Percentiles rank a stretch among this genome's conserved stretches.
These are phyloP conservation scores for Rhodomyrtus psidioides DNA, from an alignment of 441 rosid species.

Conservation along the genomic window DNA sequence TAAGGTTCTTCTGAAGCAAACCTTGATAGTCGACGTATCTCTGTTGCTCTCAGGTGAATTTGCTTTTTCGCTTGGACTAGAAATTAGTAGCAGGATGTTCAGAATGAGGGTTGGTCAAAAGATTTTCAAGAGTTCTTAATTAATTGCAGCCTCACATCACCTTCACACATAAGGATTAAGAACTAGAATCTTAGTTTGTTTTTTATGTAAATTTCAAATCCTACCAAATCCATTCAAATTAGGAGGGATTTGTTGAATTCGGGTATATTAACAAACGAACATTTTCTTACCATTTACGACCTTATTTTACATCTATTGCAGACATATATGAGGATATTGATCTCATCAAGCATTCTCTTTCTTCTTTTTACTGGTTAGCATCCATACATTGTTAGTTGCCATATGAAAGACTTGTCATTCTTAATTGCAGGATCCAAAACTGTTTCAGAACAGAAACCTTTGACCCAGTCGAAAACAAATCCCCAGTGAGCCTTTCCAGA, in stretches of 20 bases:
- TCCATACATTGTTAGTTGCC: too few relatives aligned
- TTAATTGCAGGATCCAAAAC: too few relatives aligned
- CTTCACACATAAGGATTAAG: not conserved
- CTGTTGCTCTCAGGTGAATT: not conserved
- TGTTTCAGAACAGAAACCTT: too few relatives aligned
- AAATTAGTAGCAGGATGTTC: not conserved
- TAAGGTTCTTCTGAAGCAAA: not conserved
- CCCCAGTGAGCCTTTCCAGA: rapidly evolving
- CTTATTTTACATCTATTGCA: too few relatives aligned
- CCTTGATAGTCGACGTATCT: not conserved
- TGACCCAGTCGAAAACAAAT: not conserved
- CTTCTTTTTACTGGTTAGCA: too few relatives aligned
- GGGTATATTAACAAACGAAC: rapidly evolving
- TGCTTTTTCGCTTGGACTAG: not conserved
- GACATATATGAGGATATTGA: too few relatives aligned
- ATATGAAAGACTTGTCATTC: too few relatives aligned
- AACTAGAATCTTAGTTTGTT: not conserved
- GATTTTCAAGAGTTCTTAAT: not conserved
- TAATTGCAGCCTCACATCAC: rapidly evolving
- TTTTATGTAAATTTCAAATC: not conserved
- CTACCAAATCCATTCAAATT: not conserved
- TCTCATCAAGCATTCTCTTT: too few relatives aligned
- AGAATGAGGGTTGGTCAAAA: not conserved
- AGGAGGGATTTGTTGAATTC: not conserved
- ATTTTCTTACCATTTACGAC: not conserved